Evolutionary conservation across 176 grass and related monocot species (phyloP).

Genomic region (Alloteropsis semialata): DNA sequence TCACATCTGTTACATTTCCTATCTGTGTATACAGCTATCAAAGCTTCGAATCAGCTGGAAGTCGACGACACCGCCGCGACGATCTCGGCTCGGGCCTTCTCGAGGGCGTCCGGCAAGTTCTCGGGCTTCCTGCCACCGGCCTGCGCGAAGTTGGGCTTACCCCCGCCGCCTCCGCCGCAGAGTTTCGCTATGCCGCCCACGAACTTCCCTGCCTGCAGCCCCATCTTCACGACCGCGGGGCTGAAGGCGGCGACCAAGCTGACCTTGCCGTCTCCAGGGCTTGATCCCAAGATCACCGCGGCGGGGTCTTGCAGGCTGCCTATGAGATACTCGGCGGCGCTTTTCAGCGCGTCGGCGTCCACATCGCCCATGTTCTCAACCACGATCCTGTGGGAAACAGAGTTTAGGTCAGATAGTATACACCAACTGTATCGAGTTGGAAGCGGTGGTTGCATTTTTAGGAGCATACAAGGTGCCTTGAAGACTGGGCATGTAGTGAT

Average conservation of each 20-base stretch:
- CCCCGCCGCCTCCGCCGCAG: constrained; percentile 82
- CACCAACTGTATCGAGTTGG: constrained; percentile 1
- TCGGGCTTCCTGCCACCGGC: constrained; percentile 93
- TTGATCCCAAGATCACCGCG: constrained; percentile 76
- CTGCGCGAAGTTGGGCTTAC: constrained; percentile 95
- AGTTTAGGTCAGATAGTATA: constrained; percentile 1
- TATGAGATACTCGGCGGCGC: constrained; percentile 72
- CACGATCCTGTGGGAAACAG: constrained; percentile 44
- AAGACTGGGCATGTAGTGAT: background rate
- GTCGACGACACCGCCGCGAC: constrained; percentile 38
- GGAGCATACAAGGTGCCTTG: background rate
- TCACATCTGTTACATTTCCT: background rate
- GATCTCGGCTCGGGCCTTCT: constrained; percentile 72
- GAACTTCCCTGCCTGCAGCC: constrained; percentile 85
- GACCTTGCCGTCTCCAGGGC: constrained; percentile 82
- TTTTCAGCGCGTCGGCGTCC: constrained; percentile 83
- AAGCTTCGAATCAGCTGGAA: constrained; percentile 22
- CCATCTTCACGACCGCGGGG: constrained; percentile 68
- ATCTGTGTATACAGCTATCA: background rate
- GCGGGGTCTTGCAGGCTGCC: constrained; percentile 76
- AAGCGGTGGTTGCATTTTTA: background rate
- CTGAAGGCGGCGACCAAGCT: constrained; percentile 84
- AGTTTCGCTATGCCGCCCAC: constrained; percentile 85
- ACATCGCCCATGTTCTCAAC: constrained; percentile 87
- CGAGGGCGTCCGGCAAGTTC: constrained; percentile 66